Evolutionary conservation across 1,284 basidiomycete genomes (phyloP), one percentile per base, ranked within the genome.

Genomic region (Trametes sp.): DNA sequence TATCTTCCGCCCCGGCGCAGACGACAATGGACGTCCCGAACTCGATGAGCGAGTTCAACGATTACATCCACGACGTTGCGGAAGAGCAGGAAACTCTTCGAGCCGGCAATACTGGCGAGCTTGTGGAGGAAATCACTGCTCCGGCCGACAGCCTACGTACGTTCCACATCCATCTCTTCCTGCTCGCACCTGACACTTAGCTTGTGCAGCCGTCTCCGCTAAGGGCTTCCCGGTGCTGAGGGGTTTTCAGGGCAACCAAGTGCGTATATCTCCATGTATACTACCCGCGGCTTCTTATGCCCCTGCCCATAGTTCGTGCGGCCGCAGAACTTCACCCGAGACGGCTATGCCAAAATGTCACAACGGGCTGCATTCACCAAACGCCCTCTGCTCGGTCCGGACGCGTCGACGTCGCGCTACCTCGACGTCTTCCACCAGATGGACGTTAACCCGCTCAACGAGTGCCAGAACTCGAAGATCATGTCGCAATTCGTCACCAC

Each of bases 351-450:
- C 69, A 78, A 62, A 10, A 62, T 23, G 10, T 0, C 29, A 45
- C 13, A 28, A 33, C 45, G 57, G 35, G n/a, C n/a, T 19, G 13
- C 16, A 38, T 33, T 28, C 14, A 60, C 57, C 26, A 79, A 72
- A 55, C 69, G 71, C 36, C 66, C 78, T 4, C 69, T 74, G 21
- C 79, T 88, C 19, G 87, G 87, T 21, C 89, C 89, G 24, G 76
- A 81, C 9, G 77, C 78, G 65, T 65, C 73, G 33, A 77, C 83
- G 51, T 84, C 90, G 5, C 81, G 81, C 29, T 71, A 77, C 26
- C 69, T 71, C n/a, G 95, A 97, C 76, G 74, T 86, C 19, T 90
- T 95, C 78, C 78, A 87, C 74, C 84, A 89, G 69, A 80, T 90
- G 26, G 77, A 80, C 63, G 81, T 93, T 65, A 86, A 93, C 76